Conservation (phyloP, 176 grass and related monocot species). For the Rhynchospora tenuis region DNA sequence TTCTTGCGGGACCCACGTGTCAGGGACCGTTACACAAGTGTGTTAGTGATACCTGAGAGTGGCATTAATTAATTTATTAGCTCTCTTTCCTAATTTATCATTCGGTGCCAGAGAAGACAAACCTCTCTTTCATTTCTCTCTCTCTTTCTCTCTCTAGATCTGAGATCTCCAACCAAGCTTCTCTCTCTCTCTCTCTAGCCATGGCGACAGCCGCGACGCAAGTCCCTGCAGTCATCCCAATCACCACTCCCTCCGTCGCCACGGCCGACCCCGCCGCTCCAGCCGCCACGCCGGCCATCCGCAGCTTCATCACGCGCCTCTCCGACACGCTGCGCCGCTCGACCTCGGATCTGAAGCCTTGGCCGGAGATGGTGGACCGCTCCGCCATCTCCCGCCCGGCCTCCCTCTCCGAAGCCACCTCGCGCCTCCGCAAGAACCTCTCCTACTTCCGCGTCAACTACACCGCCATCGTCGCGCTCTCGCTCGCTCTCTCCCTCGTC, state of each 20-base stretch:
- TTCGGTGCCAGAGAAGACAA: no score
- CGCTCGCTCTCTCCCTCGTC: slow-evolving; percentile 38
- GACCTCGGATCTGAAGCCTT: slow-evolving; percentile 34
- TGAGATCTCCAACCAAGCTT: background rate
- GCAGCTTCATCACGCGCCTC: slow-evolving; percentile 24
- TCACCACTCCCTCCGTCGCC: background rate
- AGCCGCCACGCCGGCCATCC: background rate
- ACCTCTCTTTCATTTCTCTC: background rate
- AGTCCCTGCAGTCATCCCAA: slow-evolving; percentile 20
- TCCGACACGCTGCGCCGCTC: slow-evolving; percentile 17
- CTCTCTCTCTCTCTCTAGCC: background rate
- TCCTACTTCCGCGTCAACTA: slow-evolving; percentile 92
- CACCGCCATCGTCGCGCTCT: slow-evolving; percentile 32
- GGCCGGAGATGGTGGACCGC: slow-evolving; percentile 30
- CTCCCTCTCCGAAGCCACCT: slow-evolving; percentile 31
- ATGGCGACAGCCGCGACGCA: slow-evolving; percentile 22
- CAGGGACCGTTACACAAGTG: background rate
- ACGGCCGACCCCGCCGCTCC: background rate
- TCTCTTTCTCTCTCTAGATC: background rate
- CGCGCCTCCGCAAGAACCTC: slow-evolving; percentile 62
- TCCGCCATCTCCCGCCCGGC: slow-evolving; percentile 35
- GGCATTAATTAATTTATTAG: background rate
- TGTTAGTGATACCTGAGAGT: background rate
- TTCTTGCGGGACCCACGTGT: background rate
- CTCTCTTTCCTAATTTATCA: background rate